Percentiles rank a stretch among this genome's conserved stretches.
phyloP scores from a whole-genome alignment of 23 red algal species.

The Cyanidiococcus yangmingshanensis region DNA sequence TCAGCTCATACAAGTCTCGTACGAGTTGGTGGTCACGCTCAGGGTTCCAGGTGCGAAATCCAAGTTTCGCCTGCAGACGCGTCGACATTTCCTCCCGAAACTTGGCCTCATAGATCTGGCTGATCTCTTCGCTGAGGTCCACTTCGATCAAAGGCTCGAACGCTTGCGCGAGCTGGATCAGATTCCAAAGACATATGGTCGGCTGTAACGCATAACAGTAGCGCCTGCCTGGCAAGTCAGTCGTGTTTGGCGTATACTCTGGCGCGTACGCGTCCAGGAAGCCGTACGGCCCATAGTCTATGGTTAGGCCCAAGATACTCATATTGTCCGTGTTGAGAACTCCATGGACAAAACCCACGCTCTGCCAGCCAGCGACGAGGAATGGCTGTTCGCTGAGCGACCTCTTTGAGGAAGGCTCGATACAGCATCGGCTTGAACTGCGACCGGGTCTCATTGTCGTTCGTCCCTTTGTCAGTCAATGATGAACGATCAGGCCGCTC shows the following conservation, averaged over 20 bases:
- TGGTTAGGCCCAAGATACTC: slow-evolving; percentile 79
- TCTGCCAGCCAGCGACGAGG: slow-evolving; percentile 90
- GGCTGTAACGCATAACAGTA: slow-evolving; percentile 78
- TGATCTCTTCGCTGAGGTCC: slow-evolving; percentile 25
- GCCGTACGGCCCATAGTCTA: slow-evolving; percentile 98
- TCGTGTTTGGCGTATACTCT: slow-evolving; percentile 89
- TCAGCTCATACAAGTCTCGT: slow-evolving; percentile 43
- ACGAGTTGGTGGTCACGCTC: slow-evolving; percentile 39
- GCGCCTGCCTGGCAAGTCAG: slow-evolving; percentile 82
- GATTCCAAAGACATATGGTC: slow-evolving; percentile 57
- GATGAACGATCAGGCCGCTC: neutral
- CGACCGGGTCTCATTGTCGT: too few relatives aligned
- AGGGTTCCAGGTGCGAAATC: slow-evolving; percentile 37
- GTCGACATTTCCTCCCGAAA: slow-evolving; percentile 27
- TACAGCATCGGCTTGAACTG: slow-evolving; percentile 29
- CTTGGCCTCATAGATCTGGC: slow-evolving; percentile 36
- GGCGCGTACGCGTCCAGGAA: slow-evolving; percentile 90
- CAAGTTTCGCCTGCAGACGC: slow-evolving; percentile 67
- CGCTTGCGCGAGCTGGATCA: slow-evolving; percentile 48
- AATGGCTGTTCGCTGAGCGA: slow-evolving; percentile 49
- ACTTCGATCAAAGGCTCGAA: slow-evolving; percentile 51
- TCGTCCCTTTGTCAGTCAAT: neutral
- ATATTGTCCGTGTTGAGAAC: slow-evolving; percentile 96
- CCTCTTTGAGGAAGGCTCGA: slow-evolving; percentile 37
- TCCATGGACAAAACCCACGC: slow-evolving; percentile 92